Evolutionary conservation across 1,284 basidiomycete genomes (phyloP), one percentile per base, ranked within the genome.

Genomic region (Bjerkandera adusta): DNA sequence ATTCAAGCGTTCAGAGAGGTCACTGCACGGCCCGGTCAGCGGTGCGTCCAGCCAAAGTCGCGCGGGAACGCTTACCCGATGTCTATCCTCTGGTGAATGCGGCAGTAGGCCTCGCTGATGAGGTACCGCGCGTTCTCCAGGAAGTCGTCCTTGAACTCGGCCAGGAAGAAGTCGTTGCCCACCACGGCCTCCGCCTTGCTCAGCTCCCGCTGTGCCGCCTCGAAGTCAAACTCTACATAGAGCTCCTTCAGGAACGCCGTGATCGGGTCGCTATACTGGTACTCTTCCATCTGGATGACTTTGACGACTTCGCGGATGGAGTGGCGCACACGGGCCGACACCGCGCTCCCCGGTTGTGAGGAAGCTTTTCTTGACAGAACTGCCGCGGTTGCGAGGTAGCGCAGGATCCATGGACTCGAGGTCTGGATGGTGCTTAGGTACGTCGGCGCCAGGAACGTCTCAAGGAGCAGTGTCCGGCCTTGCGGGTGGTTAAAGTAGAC

Each of bases 351-450:
- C 1, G 64, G 54, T 1, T 57, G 50, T 11, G 62, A 77, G 62
- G n/a, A 71, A 20, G 66, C 69, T 62, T 92, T 89, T 59, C 93
- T 85, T 25, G 92, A 91, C 57, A 98, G 85, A 59, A 99, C 84
- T 36, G 95, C 90, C 11, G 96, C 94, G 13, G 89, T 86, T 16
- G 93, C 85, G 52, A 98, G 83, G 76, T 99, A 99, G 43, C 97
- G 86, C 49, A 99, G 77, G 57, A 99, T 80, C 89, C 96, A 97
- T 3, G 95, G 95, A 55, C 82, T 92, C 2, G 93, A 83, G 0
- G 95, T 97, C 68, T 99, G 97, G 64, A 99, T 95, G 20, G 96
- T 97, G 75, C 97, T 97, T 65, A 99, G 87, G 74, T 98, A 99
- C 3, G 91, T 89, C 1, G 94, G 93, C 18, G 89, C 81, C 60